These are phyloP conservation scores for Cicer judaicum DNA, from an alignment of 306 rosid genomes.

Conservation along the genomic window DNA sequence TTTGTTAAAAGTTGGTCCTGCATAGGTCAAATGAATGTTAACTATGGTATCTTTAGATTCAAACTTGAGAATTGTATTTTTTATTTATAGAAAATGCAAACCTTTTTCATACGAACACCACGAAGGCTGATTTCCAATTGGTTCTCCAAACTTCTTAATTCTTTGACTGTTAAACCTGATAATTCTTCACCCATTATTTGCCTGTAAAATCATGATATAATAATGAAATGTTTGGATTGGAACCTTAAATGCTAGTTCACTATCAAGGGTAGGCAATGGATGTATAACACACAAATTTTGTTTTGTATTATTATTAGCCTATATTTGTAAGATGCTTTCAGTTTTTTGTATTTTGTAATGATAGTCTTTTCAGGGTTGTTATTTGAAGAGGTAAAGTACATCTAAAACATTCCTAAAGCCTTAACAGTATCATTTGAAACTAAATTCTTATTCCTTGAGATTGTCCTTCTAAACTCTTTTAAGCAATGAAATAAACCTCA, in stretches of 20 bases:
- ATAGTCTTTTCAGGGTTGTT: slow-evolving; percentile 16
- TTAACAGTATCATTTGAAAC: slow-evolving; percentile 12
- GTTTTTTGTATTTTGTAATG: slow-evolving; percentile 22
- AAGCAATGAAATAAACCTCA: background rate
- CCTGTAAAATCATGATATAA: slow-evolving; percentile 53
- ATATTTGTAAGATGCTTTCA: background rate
- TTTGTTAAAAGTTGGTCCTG: slow-evolving; percentile 79
- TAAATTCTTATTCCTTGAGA: background rate
- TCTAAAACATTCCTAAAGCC: background rate
- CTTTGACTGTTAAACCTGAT: slow-evolving; percentile 70
- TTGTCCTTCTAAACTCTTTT: background rate
- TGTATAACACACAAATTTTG: slow-evolving; percentile 1
- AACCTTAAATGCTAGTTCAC: slow-evolving; percentile 38
- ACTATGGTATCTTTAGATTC: background rate
- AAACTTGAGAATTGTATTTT: slow-evolving; percentile 28
- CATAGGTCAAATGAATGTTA: slow-evolving; percentile 41
- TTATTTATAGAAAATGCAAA: slow-evolving; percentile 11
- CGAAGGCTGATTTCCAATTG: slow-evolving; percentile 82
- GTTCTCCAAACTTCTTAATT: slow-evolving; percentile 71
- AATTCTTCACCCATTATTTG: slow-evolving; percentile 94
- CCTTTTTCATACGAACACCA: slow-evolving; percentile 86
- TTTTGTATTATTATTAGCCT: background rate
- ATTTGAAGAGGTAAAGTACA: background rate
- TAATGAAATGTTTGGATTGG: slow-evolving; percentile 30
- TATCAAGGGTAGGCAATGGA: slow-evolving; percentile 18